phyloP scores from a whole-genome alignment of 2,329 filamentous ascomycete species.

The Monosporascus cannonballus region DNA sequence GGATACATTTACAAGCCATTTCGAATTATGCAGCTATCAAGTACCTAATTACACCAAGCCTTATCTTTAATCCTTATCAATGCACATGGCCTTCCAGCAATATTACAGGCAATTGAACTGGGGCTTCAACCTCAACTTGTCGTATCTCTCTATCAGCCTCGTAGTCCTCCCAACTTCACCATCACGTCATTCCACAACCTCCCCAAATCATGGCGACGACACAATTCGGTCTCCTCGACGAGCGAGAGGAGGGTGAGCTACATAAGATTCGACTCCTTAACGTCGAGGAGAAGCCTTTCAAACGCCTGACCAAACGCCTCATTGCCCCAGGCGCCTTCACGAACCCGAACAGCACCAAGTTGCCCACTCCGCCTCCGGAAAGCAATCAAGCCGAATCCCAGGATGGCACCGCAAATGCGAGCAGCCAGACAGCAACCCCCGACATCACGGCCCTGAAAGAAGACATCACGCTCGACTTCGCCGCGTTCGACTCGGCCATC shows the following conservation, averaged over 20 bases:
- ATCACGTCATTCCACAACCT: not conserved
- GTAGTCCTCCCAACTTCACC: not conserved
- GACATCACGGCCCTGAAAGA: slow-evolving; percentile 61
- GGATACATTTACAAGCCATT: not conserved
- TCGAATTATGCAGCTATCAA: not conserved
- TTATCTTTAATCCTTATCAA: not conserved
- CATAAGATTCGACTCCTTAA: slow-evolving; percentile 83
- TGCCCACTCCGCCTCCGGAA: slow-evolving; percentile 64
- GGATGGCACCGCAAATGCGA: slow-evolving; percentile 11
- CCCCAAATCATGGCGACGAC: slow-evolving; percentile 17
- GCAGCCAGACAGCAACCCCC: slow-evolving; percentile 30
- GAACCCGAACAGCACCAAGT: slow-evolving; percentile 41
- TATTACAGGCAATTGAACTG: not conserved
- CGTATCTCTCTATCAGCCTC: not conserved
- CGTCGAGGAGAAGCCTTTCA: slow-evolving; percentile 89
- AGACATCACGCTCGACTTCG: slow-evolving; percentile 82
- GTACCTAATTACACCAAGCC: no score
- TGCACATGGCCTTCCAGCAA: slow-evolving; percentile 2
- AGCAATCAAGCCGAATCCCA: slow-evolving; percentile 25
- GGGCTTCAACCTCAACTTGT: not conserved
- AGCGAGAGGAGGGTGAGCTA: slow-evolving; percentile 73
- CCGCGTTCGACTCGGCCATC: slow-evolving; percentile 79
- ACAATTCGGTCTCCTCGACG: slow-evolving; percentile 53
- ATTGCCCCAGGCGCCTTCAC: slow-evolving; percentile 62
- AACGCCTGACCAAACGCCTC: slow-evolving; percentile 78